A percentile compares a stretch with the other conserved stretches of the same genome.
phyloP scores from a whole-genome alignment of 805 yeast genomes.

The Wickerhamiella kurtzmanii region DNA sequence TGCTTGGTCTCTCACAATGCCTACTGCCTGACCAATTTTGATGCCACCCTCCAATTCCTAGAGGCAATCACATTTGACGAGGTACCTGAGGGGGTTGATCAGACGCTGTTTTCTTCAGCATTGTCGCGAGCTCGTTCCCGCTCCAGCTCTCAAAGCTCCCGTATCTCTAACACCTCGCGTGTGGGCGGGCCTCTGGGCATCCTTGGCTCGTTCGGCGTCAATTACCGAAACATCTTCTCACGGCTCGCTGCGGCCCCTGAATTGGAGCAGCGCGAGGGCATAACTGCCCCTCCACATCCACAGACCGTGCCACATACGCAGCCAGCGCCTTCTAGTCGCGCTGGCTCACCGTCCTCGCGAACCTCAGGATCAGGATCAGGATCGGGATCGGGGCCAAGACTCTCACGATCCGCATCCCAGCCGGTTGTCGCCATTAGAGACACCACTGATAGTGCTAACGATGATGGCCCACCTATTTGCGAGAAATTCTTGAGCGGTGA shows the following conservation, averaged over 20 bases:
- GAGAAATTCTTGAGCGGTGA: slow-evolving; percentile 18
- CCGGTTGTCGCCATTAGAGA: not conserved
- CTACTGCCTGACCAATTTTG: slow-evolving; percentile 32
- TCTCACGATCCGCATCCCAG: not conserved
- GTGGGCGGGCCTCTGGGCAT: not conserved
- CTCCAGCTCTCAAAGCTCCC: slow-evolving; percentile 19
- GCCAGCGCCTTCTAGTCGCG: not conserved
- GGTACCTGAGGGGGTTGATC: slow-evolving; percentile 22
- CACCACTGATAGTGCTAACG: not conserved
- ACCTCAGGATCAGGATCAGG: too few species aligned
- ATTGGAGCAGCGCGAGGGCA: not conserved
- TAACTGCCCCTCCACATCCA: not conserved
- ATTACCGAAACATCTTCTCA: not conserved
- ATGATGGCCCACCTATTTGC: slow-evolving; percentile 9
- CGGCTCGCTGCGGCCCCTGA: not conserved
- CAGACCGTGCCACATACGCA: not conserved
- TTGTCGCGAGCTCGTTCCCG: slow-evolving; percentile 10
- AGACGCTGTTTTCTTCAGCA: slow-evolving; percentile 14
- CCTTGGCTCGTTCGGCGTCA: not conserved
- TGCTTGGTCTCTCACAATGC: slow-evolving; percentile 27
- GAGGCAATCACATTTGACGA: slow-evolving; percentile 25
- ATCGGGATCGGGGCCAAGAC: not conserved
- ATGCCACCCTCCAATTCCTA: slow-evolving; percentile 30
- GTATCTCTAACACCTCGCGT: slow-evolving; percentile 19
- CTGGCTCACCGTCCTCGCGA: not conserved